A percentile compares a stretch with the other conserved stretches of the same genome.
phyloP scores from a whole-genome alignment of 441 rosid species.

The Melastoma candidum region DNA sequence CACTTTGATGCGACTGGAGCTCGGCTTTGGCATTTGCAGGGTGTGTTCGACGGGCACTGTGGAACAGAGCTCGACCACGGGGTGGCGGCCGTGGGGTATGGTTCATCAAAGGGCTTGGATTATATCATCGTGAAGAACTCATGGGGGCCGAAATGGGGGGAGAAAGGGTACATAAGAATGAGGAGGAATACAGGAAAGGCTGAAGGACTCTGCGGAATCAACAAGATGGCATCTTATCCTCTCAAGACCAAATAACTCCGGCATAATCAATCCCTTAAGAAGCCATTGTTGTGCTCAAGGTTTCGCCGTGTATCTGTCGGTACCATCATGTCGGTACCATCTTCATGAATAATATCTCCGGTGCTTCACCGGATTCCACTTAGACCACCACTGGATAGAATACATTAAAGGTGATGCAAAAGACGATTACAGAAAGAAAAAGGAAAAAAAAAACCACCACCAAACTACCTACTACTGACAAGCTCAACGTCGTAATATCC shows the following conservation, averaged over 20 bases:
- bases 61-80: slow-evolving; percentile 79
- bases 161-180: not conserved
- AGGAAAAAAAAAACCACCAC: too few relatives aligned
- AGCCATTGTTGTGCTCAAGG: too few relatives aligned
- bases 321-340: too few relatives aligned
- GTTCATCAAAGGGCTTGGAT: slow-evolving; percentile 54
- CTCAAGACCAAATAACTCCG: not conserved
- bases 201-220: not conserved
- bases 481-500: too few relatives aligned
- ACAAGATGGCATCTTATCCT: not conserved
- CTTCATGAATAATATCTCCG: too few relatives aligned
- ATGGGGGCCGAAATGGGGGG: not conserved
- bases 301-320: too few relatives aligned
- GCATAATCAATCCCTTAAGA: too few relatives aligned
- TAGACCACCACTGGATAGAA: too few relatives aligned
- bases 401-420: too few relatives aligned
- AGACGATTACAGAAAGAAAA: too few relatives aligned
- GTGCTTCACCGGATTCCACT: too few relatives aligned
- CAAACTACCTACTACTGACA: too few relatives aligned
- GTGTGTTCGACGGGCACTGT: slow-evolving; percentile 74
- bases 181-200: not conserved
- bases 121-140: slow-evolving; percentile 13
- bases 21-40: slow-evolving; percentile 32
- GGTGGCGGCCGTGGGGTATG: slow-evolving; percentile 93
- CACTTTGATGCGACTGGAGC: not conserved